phyloP scores from a whole-genome alignment of 2,329 filamentous ascomycete species.

The Macrophomina pseudophaseolina region DNA sequence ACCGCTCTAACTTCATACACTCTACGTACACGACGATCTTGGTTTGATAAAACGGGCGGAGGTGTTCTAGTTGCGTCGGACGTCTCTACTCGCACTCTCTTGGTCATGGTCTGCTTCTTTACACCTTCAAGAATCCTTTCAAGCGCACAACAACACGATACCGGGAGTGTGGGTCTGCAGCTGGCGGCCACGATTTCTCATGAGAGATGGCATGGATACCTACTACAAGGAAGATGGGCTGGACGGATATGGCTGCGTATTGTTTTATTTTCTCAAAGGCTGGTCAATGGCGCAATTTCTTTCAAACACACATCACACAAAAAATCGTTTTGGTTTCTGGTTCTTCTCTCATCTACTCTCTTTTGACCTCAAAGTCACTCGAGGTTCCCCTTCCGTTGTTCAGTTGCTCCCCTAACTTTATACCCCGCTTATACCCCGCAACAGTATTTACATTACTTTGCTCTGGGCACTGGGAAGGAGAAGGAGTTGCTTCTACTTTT shows the following conservation, averaged over 20 bases:
- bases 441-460: slow-evolving; percentile 20
- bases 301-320: slow-evolving; percentile 7
- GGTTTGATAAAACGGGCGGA: slow-evolving; percentile 18
- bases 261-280: slow-evolving; percentile 6
- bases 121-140: slow-evolving; percentile 12
- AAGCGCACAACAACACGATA: slow-evolving; percentile 11
- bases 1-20: slow-evolving; percentile 17
- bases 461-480: slow-evolving; percentile 16
- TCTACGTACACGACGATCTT: slow-evolving; percentile 21
- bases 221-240: slow-evolving; percentile 14
- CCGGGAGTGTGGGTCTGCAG: slow-evolving; percentile 16
- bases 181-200: slow-evolving; percentile 21
- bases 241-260: slow-evolving; percentile 13
- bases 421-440: slow-evolving; percentile 15
- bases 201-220: slow-evolving; percentile 24
- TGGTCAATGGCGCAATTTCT: slow-evolving; percentile 10
- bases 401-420: slow-evolving; percentile 17
- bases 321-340: slow-evolving; percentile 9
- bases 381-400: slow-evolving; percentile 6
- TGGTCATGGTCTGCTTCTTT: slow-evolving; percentile 20
- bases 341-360: slow-evolving; percentile 10
- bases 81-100: slow-evolving; percentile 19
- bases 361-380: slow-evolving; percentile 1
- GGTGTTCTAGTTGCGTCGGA: slow-evolving; percentile 20
- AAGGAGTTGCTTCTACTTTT: slow-evolving; percentile 9